Evolutionary conservation across 805 yeast species (phyloP).

Genomic region (Candida jianshihensis): DNA sequence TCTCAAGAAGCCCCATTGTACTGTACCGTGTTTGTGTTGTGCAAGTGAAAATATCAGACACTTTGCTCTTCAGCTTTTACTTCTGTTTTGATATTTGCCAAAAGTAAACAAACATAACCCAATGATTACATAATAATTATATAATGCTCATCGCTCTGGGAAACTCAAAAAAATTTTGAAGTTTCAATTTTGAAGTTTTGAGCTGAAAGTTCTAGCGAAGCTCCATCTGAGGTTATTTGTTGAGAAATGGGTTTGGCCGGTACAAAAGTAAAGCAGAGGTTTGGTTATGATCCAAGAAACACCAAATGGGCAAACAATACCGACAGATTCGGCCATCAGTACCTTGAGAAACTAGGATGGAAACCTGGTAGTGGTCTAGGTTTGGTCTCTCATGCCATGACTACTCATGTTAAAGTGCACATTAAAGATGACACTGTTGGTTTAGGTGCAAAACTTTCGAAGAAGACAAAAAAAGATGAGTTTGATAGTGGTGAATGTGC

Average conservation of each 20-base stretch:
- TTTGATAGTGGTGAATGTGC: constrained; percentile 79
- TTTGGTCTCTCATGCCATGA: constrained; percentile 53
- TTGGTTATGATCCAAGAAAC: constrained; percentile 90
- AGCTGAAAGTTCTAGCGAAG: no score
- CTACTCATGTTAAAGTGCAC: constrained; percentile 76
- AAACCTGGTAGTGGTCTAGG: constrained; percentile 88
- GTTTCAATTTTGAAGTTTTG: no score
- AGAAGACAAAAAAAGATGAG: constrained; percentile 53
- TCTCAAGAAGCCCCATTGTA: no score
- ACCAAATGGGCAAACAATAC: constrained; percentile 90
- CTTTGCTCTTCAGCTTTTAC: no score
- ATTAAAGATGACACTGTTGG: constrained; percentile 82
- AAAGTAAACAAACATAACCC: no score
- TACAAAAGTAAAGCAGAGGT: constrained; percentile 68
- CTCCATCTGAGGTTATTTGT: not conserved
- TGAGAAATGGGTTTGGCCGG: constrained; percentile 73
- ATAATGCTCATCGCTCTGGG: no score
- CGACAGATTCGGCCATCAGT: constrained; percentile 79
- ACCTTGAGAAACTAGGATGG: constrained; percentile 84
- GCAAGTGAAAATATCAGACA: no score
- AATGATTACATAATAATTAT: no score
- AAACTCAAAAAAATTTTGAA: not conserved
- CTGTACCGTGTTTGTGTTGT: no score
- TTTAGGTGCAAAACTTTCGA: constrained; percentile 74
- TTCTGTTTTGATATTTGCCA: no score